Evolutionary conservation across 768 basidiomycete species (phyloP), one percentile per base, ranked within the genome.

Genomic region (Leucosporidium creatinivorum): DNA sequence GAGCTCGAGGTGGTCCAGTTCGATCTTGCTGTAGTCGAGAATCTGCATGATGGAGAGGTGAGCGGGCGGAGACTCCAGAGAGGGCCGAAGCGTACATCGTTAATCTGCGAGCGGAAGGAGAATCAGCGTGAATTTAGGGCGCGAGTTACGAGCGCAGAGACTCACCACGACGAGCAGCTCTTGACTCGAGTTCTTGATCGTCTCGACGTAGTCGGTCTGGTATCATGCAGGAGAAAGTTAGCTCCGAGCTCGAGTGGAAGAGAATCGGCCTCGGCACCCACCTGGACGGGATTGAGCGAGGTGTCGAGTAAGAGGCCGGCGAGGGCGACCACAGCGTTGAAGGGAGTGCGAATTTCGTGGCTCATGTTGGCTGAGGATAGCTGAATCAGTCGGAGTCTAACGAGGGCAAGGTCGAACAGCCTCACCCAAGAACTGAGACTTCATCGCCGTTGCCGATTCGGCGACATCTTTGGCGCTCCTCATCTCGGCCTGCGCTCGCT

Each of bases 271-370:
- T 23, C 21, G n/a, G 9, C 21, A n/a, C 26, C 7, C 19, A 52
- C 56, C 39, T 73, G 71, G 1, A 69, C 62, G 0, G 71, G 71
- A 8, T 63, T 67, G 13, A 73, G 65, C 18, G 57, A 50, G 10
- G 68, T 64, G 18, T 73, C 71, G 59, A 73, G 71, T 4, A 73
- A 68, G 1, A 73, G 58, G 0, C 62, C 56, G 4, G 62, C 52
- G 4, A 73, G 61, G 3, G 65, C 68, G 33, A 73, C 67, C 44
- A 73, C 68, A 25, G 68, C 68, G 54, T 73, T 73, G 68, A 73
- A 73, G 0, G 71, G 71, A 21, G 71, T 73, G 1, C 71, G 62
- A 28, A 73, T 73, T 49, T 68, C 62, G 58, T 60, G 58, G 26
- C 58, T 60, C 58, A 60, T 63, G 26, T 30, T 31, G 50, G 31